Evolutionary conservation across 2,329 filamentous ascomycete species (phyloP), one percentile per base, ranked within the genome.

Genomic region (Epicoccum nigrum): DNA sequence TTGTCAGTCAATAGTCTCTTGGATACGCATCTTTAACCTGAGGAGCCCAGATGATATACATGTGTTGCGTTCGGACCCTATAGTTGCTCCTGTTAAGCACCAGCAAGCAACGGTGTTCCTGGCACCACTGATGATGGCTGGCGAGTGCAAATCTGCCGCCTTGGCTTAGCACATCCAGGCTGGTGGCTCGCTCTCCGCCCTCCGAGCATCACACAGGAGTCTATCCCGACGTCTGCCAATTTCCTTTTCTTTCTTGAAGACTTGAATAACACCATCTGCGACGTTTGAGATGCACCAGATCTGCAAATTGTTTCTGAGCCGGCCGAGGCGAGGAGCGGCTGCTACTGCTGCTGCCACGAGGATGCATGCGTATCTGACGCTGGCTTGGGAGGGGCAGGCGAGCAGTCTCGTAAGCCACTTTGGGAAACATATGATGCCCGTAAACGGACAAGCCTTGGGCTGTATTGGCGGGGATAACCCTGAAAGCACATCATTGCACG

Each of bases 61-160:
- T 52, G 52, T 59, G 55, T 49, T 49, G 45, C 37, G 51, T 46
- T 45, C 15, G 31, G 53, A 43, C 37, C 43, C 46, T 59, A 59
- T 62, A 60, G 34, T 53, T 49, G 55, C 51, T 50, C 42, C 34
- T 42, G 23, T 55, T 59, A 60, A 58, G 57, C 45, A 49, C 50
- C 51, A 44, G 19, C 7, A 33, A 56, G 49, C 59, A 62, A 47
- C 59, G 51, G 48, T 59, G 41, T 32, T 51, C 58, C 59, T 34
- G 45, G 57, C 47, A 32, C 9, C 47, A 32, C 9, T 25, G 32
- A 44, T 12, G 16, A 25, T 45, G 46, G 19, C 28, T 23, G 47
- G 40, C 45, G 44, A 45, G 47, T 37, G 45, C 8, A 20, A 45
- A 41, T 34, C 39, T 45, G 45, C 41, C 34, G 41, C 41, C 34